Percentiles rank a stretch among this genome's conserved stretches.
These are phyloP conservation scores for Monosporozyma aerobia DNA, from an alignment of 805 yeast species.

Conservation along the genomic window DNA sequence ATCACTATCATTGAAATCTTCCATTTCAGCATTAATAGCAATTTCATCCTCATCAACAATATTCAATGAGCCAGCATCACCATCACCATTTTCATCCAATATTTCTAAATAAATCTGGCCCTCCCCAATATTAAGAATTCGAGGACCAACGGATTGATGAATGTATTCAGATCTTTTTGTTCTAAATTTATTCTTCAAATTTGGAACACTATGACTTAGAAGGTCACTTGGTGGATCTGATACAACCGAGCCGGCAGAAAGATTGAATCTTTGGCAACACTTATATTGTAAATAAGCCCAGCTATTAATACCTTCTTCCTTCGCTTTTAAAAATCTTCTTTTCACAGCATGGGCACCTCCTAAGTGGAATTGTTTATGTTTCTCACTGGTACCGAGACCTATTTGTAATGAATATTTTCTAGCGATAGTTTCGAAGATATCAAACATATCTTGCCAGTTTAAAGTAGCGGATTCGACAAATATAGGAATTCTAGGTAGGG, in stretches of 20 bases:
- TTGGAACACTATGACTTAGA: constrained; percentile 10
- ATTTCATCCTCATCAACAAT: constrained; percentile 1
- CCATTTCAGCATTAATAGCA: not conserved
- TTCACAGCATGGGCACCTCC: constrained; percentile 16
- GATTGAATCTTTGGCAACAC: constrained; percentile 15
- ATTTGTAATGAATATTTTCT: constrained; percentile 14
- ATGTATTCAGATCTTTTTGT: constrained; percentile 14
- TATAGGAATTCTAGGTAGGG: constrained; percentile 21
- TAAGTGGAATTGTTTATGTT: constrained; percentile 10
- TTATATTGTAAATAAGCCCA: constrained; percentile 23
- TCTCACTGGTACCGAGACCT: constrained; percentile 22
- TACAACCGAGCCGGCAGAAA: constrained; percentile 12
- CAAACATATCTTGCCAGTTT: constrained; percentile 24
- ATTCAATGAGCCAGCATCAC: not conserved
- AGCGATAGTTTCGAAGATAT: constrained; percentile 19
- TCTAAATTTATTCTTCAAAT: constrained; percentile 11
- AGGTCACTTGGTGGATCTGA: constrained; percentile 21
- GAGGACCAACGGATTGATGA: constrained; percentile 12
- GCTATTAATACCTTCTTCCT: constrained; percentile 16
- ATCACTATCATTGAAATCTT: constrained; percentile 1
- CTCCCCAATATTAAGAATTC: constrained; percentile 15
- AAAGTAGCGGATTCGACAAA: constrained; percentile 24
- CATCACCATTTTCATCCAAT: constrained; percentile 1
- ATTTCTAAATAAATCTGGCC: constrained; percentile 23
- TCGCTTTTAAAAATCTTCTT: constrained; percentile 8